Conservation (phyloP, 192 early-diverging fungal genomes). For the Podila epicladia region DNA sequence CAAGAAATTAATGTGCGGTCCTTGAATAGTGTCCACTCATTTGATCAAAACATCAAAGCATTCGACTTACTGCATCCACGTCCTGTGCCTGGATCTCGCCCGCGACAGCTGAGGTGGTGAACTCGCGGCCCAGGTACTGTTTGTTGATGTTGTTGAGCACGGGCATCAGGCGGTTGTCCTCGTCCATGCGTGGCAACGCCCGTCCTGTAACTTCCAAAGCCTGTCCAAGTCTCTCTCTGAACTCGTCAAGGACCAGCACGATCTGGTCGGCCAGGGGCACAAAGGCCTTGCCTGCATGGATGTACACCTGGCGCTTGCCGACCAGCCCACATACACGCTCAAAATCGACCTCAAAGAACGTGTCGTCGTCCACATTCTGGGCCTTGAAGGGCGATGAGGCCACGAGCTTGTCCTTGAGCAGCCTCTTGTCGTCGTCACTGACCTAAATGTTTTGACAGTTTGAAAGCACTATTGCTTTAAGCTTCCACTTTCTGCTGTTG, state of each 20-base stretch:
- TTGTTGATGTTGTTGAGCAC: slow-evolving; percentile 87
- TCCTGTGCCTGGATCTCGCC: slow-evolving; percentile 72
- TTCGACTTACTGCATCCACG: slow-evolving; percentile 64
- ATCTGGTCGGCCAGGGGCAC: slow-evolving; percentile 79
- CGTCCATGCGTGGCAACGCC: slow-evolving; percentile 86
- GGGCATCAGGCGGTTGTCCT: slow-evolving; percentile 91
- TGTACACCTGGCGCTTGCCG: slow-evolving; percentile 63
- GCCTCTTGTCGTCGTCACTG: slow-evolving; percentile 35
- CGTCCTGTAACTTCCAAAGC: slow-evolving; percentile 73
- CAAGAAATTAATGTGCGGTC: too few species aligned
- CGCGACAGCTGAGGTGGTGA: slow-evolving; percentile 58
- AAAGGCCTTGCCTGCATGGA: slow-evolving; percentile 73
- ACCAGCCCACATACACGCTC: slow-evolving; percentile 74
- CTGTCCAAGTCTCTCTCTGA: slow-evolving; percentile 66
- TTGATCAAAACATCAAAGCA: neutral
- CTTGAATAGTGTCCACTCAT: too few species aligned
- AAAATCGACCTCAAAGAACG: slow-evolving; percentile 73
- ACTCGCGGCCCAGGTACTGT: slow-evolving; percentile 80
- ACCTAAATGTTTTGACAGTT: slow-evolving; percentile 16
- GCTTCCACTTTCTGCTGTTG: neutral
- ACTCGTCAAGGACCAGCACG: slow-evolving; percentile 80
- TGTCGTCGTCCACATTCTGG: slow-evolving; percentile 44
- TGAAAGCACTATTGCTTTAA: neutral
- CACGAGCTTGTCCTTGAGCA: slow-evolving; percentile 32
- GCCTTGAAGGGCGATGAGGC: slow-evolving; percentile 17